Evolutionary conservation across 2,329 filamentous ascomycete genomes (phyloP), one percentile per base, ranked within the genome.

Genomic region (Aspergillus hortae): DNA sequence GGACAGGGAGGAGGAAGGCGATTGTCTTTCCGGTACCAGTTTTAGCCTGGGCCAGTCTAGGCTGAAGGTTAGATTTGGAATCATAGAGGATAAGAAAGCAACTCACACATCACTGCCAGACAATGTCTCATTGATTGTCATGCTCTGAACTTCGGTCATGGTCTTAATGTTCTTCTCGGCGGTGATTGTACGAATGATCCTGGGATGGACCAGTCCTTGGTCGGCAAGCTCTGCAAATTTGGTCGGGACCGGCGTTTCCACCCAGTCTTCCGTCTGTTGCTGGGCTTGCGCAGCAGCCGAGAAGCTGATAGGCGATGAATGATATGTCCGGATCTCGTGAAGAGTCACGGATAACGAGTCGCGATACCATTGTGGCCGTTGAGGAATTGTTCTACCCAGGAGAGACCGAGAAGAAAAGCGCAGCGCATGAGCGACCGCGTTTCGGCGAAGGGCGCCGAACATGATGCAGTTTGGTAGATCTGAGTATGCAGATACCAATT

Each of bases 1-100:
- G 75, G 6, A 91, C 78, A 46, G 94, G 94, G 6, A 97, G 74
- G 21, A 99, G 80, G 77, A 97, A 99, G 33, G 90, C 94, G 52
- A 97, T 76, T 0, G 94, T 99, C 76, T 99, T 99, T 68, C 94
- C 94, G 4, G 94, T 97, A 68, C 94, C 94, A 7, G 94, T 99
- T 75, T 90, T 96, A 54, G 94, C 94, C 76, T 97, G 94, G 44
- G 92, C 94, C 60, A 97, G 80, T 62, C 88, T 90, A 55, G 11
- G 44, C 51, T 30, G 27, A 33, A 49, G 32, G 41, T 63, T 48
- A 64, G 58, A 44, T 72, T 23, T 11, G 17, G 19, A 42, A 7
- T 17, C 7, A 12, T 17, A 23, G 15, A 21, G 19, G 19, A 38
- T 17, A n/a, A 46, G 44, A 2, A 19, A 35, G 11, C 6, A 44